Percentiles rank a stretch among this genome's conserved stretches.
These are phyloP conservation scores for Ogataea paradorogensis DNA, from an alignment of 805 yeast species.

Conservation along the genomic window DNA sequence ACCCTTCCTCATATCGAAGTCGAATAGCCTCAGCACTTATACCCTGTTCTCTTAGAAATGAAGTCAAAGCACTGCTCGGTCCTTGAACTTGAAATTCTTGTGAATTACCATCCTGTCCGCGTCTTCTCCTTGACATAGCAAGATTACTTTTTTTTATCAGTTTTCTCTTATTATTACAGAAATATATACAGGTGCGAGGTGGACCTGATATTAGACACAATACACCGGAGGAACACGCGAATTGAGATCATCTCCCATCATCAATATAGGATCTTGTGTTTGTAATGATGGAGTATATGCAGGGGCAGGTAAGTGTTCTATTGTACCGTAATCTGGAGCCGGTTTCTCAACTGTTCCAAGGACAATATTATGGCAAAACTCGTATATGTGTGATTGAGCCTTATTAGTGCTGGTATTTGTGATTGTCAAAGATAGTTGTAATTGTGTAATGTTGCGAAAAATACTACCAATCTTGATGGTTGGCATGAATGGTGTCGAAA, in stretches of 20 bases:
- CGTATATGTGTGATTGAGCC: slow-evolving; percentile 3
- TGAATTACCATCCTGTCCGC: slow-evolving; percentile 10
- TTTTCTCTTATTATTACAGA: background rate
- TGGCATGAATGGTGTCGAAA: slow-evolving; percentile 17
- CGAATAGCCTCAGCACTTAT: slow-evolving; percentile 80
- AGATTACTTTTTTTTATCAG: background rate
- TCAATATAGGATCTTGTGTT: slow-evolving; percentile 15
- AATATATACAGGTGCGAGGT: slow-evolving; percentile 6
- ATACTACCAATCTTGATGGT: slow-evolving; percentile 13
- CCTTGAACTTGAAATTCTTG: slow-evolving; percentile 37
- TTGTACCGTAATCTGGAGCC: slow-evolving; percentile 12
- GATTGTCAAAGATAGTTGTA: slow-evolving; percentile 9
- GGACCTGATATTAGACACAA: slow-evolving; percentile 1
- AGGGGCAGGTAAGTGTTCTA: slow-evolving; percentile 18
- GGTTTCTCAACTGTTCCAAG: slow-evolving; percentile 14
- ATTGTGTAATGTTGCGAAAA: slow-evolving; percentile 11
- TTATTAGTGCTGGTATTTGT: slow-evolving; percentile 5
- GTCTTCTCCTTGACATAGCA: slow-evolving; percentile 27
- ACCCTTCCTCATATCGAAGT: slow-evolving; percentile 33
- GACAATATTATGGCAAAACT: slow-evolving; percentile 13
- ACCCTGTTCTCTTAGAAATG: slow-evolving; percentile 84
- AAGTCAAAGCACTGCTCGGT: slow-evolving; percentile 87
- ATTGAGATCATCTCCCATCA: slow-evolving; percentile 1
- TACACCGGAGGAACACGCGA: slow-evolving; percentile 6
- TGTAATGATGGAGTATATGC: slow-evolving; percentile 12